Percentiles rank a stretch among this genome's conserved stretches.
Conservation (phyloP, 2,329 filamentous ascomycete species). For the Emergomyces pasteurianus region DNA sequence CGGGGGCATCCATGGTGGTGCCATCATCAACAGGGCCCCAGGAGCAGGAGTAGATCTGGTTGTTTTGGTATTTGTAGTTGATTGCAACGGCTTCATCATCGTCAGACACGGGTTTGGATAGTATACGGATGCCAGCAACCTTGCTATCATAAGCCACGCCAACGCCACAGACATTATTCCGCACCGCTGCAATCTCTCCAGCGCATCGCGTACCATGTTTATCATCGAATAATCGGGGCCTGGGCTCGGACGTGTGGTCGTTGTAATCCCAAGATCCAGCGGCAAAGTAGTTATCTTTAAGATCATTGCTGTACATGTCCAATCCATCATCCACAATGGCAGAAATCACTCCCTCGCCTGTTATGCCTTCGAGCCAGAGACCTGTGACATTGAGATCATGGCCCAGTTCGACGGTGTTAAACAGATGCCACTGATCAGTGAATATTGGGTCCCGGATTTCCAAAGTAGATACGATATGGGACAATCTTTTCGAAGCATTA, state of each 20-base stretch:
- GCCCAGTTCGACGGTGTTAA: slow-evolving; percentile 67
- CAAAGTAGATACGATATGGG: slow-evolving; percentile 52
- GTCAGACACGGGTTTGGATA: slow-evolving; percentile 82
- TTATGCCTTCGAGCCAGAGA: slow-evolving; percentile 82
- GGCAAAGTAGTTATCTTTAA: slow-evolving; percentile 88
- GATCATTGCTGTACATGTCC: slow-evolving; percentile 87
- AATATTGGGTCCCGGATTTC: slow-evolving; percentile 84
- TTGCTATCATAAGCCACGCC: slow-evolving; percentile 88
- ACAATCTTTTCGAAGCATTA: slow-evolving; percentile 46
- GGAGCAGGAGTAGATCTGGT: slow-evolving; percentile 96
- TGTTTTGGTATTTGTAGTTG: slow-evolving; percentile 83
- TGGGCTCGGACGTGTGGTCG: slow-evolving; percentile 65
- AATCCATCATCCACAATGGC: slow-evolving; percentile 94
- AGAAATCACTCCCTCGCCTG: slow-evolving; percentile 76
- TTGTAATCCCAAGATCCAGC: slow-evolving; percentile 95
- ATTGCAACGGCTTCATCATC: slow-evolving; percentile 84
- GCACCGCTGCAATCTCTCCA: slow-evolving; percentile 84
- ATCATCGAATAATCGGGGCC: slow-evolving; percentile 73
- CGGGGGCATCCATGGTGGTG: slow-evolving; percentile 83
- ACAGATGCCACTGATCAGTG: slow-evolving; percentile 86
- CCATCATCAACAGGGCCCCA: slow-evolving; percentile 97
- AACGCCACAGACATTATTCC: slow-evolving; percentile 87
- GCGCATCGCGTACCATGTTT: slow-evolving; percentile 87
- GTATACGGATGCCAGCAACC: slow-evolving; percentile 82
- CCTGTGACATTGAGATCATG: slow-evolving; percentile 96